These are phyloP conservation scores for Macrolepiota fuliginosa DNA, from an alignment of 768 basidiomycete genomes.

Conservation along the genomic window DNA sequence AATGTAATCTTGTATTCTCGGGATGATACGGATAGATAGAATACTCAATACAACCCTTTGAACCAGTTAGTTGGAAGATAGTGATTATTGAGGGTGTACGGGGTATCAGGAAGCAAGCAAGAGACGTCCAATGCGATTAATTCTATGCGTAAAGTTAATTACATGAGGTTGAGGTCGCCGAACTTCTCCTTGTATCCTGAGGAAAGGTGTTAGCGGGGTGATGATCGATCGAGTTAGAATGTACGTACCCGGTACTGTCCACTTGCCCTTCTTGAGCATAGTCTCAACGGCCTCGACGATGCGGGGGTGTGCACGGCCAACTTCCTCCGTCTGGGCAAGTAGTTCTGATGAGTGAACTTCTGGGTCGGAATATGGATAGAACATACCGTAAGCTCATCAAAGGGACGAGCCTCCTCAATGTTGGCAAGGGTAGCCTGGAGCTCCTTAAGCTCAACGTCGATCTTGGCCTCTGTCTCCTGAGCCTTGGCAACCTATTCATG, in stretches of 20 bases:
- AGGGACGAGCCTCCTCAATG: slow-evolving; percentile 96
- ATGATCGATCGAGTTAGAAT: not conserved
- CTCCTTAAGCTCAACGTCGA: slow-evolving; percentile 86
- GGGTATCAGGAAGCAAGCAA: not conserved
- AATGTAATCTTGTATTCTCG: not conserved
- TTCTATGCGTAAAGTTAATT: slow-evolving; percentile 31
- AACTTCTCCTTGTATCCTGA: slow-evolving; percentile 94
- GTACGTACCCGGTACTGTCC: slow-evolving; percentile 86
- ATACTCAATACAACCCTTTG: not conserved
- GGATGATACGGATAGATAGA: slow-evolving; percentile 6
- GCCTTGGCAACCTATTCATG: slow-evolving; percentile 75
- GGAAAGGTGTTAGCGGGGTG: not conserved
- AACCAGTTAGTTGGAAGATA: not conserved
- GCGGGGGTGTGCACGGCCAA: slow-evolving; percentile 90
- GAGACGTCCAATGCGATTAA: not conserved
- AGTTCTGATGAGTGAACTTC: not conserved
- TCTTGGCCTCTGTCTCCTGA: slow-evolving; percentile 84
- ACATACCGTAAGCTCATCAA: slow-evolving; percentile 93
- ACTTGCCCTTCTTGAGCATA: slow-evolving; percentile 98
- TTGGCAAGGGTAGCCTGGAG: slow-evolving; percentile 93
- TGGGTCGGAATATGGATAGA: not conserved
- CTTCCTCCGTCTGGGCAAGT: slow-evolving; percentile 70
- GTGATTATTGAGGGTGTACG: not conserved
- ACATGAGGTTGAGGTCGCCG: slow-evolving; percentile 91
- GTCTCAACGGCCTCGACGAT: slow-evolving; percentile 87